These are phyloP conservation scores for Moringa oleifera DNA, from an alignment of 345 rosid species.

Conservation along the genomic window DNA sequence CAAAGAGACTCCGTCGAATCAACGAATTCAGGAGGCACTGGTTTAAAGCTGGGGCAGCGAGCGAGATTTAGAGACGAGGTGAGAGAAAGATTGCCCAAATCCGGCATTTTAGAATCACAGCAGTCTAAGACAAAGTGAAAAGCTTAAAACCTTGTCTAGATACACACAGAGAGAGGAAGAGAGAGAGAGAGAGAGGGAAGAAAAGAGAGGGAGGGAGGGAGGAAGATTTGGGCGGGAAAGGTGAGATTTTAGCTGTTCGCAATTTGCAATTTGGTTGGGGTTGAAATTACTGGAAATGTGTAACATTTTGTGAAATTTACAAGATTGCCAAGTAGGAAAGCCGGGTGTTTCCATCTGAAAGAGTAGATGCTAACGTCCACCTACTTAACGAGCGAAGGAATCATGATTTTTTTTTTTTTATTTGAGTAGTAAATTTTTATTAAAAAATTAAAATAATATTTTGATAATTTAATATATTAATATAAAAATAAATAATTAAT, in stretches of 20 bases:
- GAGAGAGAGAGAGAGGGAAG: conserved; percentile 11
- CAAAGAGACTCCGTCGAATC: conserved; percentile 14
- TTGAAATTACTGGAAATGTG: too few species aligned
- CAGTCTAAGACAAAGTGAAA: neutral
- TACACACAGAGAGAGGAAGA: neutral
- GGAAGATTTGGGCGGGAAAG: conserved; percentile 4
- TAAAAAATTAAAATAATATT: too few species aligned
- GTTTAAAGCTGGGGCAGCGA: conserved; percentile 30
- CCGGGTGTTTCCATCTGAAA: too few species aligned
- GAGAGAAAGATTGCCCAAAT: conserved; percentile 41
- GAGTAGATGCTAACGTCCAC: too few species aligned
- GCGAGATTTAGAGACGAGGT: conserved; percentile 36
- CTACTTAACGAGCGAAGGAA: too few species aligned
- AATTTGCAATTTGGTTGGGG: too few species aligned
- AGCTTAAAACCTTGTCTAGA: conserved; percentile 5
- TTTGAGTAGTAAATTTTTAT: too few species aligned
- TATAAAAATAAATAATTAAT: too few species aligned
- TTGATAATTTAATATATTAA: too few species aligned
- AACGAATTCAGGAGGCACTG: conserved; percentile 20
- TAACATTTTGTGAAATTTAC: too few species aligned
- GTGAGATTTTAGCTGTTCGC: neutral
- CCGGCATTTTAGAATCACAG: conserved; percentile 41
- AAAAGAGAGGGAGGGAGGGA: neutral
- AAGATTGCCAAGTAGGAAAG: too few species aligned
- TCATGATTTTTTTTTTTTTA: too few species aligned